Evolutionary conservation across 2,329 filamentous ascomycete genomes (phyloP).

Genomic region (Pseudogymnoascus sp.): DNA sequence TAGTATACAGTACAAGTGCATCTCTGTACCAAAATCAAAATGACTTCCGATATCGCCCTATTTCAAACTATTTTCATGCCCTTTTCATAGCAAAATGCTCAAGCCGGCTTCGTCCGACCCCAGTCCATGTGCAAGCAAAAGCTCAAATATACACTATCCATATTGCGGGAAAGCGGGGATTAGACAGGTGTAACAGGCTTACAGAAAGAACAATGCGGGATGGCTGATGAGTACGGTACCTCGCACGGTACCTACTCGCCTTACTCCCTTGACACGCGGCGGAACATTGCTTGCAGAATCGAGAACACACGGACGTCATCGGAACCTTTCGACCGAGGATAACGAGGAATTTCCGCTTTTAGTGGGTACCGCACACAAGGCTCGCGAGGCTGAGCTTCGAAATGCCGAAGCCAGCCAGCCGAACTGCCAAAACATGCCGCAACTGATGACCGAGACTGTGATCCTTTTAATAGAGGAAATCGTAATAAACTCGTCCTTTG

Average conservation of each 20-base stretch:
- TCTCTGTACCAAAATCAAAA: not conserved
- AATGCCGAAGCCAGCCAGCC: slow-evolving; percentile 4
- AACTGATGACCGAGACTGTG: not conserved
- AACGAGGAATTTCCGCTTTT: slow-evolving; percentile 4
- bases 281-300: not conserved
- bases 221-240: not conserved
- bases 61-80: not conserved
- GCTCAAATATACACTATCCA: slow-evolving; percentile 1
- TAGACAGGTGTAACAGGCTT: not conserved
- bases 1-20: not conserved
- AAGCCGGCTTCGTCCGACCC: slow-evolving; percentile 1
- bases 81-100: not conserved
- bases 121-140: not conserved
- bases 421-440: not conserved
- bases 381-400: slow-evolving; percentile 2
- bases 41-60: not conserved
- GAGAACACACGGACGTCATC: not conserved
- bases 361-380: slow-evolving; percentile 6
- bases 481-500: not conserved
- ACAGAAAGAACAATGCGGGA: not conserved
- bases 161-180: slow-evolving; percentile 5
- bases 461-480: not conserved
- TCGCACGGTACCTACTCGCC: too few relatives aligned
- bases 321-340: slow-evolving; percentile 6
- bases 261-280: not conserved